Base-by-base conservation (phyloP, 495 filamentous ascomycete species). In the Xylaria telfairii region DNA sequence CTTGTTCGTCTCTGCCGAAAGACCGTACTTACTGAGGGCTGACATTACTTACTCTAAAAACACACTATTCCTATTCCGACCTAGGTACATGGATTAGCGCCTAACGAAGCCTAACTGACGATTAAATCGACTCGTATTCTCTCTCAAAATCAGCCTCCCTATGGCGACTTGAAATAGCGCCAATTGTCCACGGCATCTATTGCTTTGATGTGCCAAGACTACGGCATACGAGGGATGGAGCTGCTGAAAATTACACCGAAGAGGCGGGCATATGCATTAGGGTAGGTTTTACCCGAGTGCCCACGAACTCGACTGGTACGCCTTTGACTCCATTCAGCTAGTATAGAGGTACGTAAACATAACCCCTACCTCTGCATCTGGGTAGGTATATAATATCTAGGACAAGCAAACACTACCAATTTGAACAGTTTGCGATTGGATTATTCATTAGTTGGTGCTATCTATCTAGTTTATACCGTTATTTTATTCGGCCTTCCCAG, bases 391-490 rank as follows among this genome's bases (percentile, higher is more conserved):
- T 30, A 54, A 26, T 13, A 3, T 37, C 7, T 1, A 59, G 56
- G 30, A 37, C 3, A 15, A 10, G 17, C 37, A 10, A 59, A 17
- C 13, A 7, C 2, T 13, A 8, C 24, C 51, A 56, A 32, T 17
- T 1, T 9, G 4, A 28, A 44, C 8, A 2, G 21, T 17, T 1
- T 15, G 1, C 10, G 21, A 62, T 30, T 13, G 37, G 3, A 64
- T 64, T 64, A 64, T 32, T 30, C 26, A 64, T 64, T 64, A 47
- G 47, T 42, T 64, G n/a, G n/a, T n/a, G n/a, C 7, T 6, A n/a
- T 26, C 42, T 42, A 47, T 47, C 15, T 64, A 1, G 26, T 12
- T 32, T 47, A 62, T 26, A 26, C 42, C 47, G 47, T 47, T 32
- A 64, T 47, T 64, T 47, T 63, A 30, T 63, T n/a, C 39, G 19